phyloP scores from a whole-genome alignment of 2,329 filamentous ascomycete species.

The Cercospora sesami region DNA sequence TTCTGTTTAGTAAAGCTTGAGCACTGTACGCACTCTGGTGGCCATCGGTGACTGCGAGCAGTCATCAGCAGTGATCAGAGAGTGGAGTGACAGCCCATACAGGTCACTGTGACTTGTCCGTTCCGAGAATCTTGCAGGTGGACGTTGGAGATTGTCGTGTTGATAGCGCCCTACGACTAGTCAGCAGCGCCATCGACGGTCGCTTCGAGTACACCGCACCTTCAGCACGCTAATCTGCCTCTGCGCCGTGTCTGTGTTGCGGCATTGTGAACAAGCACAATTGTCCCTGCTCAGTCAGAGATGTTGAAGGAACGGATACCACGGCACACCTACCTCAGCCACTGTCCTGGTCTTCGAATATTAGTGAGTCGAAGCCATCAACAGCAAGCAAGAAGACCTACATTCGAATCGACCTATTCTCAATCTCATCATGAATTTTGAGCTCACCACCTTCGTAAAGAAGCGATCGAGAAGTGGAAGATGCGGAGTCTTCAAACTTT shows the following conservation, averaged over 20 bases:
- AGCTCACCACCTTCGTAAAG: conserved; percentile 23
- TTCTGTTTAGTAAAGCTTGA: conserved; percentile 16
- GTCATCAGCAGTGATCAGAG: background rate
- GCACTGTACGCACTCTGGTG: conserved; percentile 27
- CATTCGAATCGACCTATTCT: conserved; percentile 23
- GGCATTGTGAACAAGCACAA: conserved; percentile 33
- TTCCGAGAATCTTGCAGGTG: conserved; percentile 5
- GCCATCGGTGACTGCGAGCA: conserved; percentile 26
- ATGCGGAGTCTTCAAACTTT: conserved; percentile 15
- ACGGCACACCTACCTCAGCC: conserved; percentile 23
- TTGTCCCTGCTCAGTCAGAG: conserved; percentile 29
- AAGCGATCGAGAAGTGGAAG: conserved; percentile 13
- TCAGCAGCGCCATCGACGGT: background rate
- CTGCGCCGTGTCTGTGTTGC: conserved; percentile 36
- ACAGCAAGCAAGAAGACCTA: conserved; percentile 8
- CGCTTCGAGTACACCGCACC: conserved; percentile 10
- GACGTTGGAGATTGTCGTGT: conserved; percentile 21
- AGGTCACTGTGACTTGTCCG: conserved; percentile 25
- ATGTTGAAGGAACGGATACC: background rate
- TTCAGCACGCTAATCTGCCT: conserved; percentile 38
- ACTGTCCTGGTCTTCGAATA: conserved; percentile 22
- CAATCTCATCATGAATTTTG: conserved; percentile 21
- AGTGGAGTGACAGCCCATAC: conserved; percentile 10
- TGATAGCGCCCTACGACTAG: conserved; percentile 13
- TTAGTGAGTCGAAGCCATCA: conserved; percentile 4